These are phyloP conservation scores for Aristolochia californica DNA, from an alignment of 164 flowering plant genomes.

Conservation along the genomic window DNA sequence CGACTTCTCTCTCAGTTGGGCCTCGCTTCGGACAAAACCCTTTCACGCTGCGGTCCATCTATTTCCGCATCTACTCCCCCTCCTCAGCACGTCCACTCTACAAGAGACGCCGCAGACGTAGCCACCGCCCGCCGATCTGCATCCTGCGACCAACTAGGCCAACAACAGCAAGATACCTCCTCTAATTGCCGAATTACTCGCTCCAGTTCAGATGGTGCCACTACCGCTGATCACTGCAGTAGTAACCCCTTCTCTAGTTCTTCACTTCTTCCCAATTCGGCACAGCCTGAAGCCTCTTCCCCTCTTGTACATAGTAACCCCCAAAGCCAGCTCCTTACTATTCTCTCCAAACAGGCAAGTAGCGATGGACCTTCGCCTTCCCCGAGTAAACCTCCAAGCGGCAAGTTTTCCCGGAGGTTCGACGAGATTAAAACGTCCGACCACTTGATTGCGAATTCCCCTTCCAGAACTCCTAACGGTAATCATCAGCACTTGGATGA, in stretches of 20 bases:
- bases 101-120: neutral
- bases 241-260: too few relatives aligned
- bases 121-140: slow-evolving; percentile 3
- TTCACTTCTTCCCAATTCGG: slow-evolving; percentile 8
- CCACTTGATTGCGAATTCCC: slow-evolving; percentile 8
- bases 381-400: slow-evolving; percentile 45
- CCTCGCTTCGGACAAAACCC: slow-evolving; percentile 41
- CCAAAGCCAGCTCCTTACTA: slow-evolving; percentile 4
- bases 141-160: slow-evolving; percentile 6
- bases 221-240: slow-evolving; percentile 4
- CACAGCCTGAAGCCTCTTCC: neutral
- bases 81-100: too few relatives aligned
- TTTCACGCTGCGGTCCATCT: slow-evolving; percentile 26
- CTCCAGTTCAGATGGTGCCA: slow-evolving; percentile 42
- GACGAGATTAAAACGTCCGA: slow-evolving; percentile 18
- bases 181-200: slow-evolving; percentile 21
- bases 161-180: neutral
- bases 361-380: slow-evolving; percentile 20
- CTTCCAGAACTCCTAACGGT: neutral
- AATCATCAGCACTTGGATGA: slow-evolving; percentile 4
- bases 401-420: slow-evolving; percentile 21
- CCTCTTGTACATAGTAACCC: slow-evolving; percentile 19
- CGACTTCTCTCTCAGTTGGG: slow-evolving; percentile 75
- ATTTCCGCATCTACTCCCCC: too few relatives aligned
- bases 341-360: slow-evolving; percentile 13